Evolutionary conservation across 768 basidiomycete genomes (phyloP), one percentile per base, ranked within the genome.

Genomic region (Agrocybe pediades): DNA sequence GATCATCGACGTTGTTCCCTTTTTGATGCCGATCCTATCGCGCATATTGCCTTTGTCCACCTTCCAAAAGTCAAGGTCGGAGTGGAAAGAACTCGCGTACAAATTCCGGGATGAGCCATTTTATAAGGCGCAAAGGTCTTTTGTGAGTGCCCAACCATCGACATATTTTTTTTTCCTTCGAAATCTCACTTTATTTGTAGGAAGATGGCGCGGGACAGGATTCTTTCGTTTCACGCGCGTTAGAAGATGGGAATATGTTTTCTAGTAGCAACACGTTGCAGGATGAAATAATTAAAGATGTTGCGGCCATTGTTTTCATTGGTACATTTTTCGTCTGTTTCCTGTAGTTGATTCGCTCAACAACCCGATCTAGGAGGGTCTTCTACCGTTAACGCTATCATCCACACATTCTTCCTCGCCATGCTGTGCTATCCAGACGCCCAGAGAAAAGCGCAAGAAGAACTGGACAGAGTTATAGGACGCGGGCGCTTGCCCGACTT

Each of bases 31-130:
- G 49, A 52, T 85, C 7, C 79, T 58, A 2, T 40, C 84, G 0
- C 50, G 59, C 41, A 82, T 81, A 76, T 60, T 78, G 25, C 81
- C 82, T 3, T 80, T 80, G 16, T 72, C 77, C 0, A 71, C 71
- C 0, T 84, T 84, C 72, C 71, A 75, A 59, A 71, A 70, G 19
- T 74, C 79, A 41, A 78, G 76, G 0, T 57, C 29, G 1, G 49
- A 60, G 3, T 84, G 81, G 82, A 66, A 66, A 25, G 64, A 62
- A 46, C 58, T 67, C 11, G 64, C 65, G 11, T 42, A 63, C 4
- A 62, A 66, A 25, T 71, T 77, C 65, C 62, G 68, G 21, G 69
- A 75, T 19, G 62, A 64, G 11, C 77, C 76, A 0, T 76, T 66
- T 36, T 25, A n/a, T 13, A 46, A 59, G 21, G 53, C 53, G 2